Percentiles rank a stretch among this genome's conserved stretches.
Conservation (phyloP, 2,329 filamentous ascomycete genomes). For the Neofusicoccum parvum region DNA sequence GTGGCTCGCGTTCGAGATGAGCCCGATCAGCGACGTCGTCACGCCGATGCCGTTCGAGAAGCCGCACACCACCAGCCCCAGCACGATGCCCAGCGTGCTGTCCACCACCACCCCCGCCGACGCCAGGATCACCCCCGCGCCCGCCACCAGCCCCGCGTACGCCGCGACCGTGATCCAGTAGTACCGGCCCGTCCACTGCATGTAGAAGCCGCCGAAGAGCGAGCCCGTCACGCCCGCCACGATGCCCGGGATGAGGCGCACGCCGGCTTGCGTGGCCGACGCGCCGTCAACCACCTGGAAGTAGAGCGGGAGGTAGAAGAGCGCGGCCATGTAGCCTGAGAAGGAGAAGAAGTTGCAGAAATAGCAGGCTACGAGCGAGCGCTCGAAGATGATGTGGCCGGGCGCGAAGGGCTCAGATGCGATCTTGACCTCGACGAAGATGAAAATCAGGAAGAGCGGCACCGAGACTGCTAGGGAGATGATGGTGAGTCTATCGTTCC, state of each 20-base stretch:
- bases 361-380: slow-evolving; percentile 67
- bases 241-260: slow-evolving; percentile 69
- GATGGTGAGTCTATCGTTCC: slow-evolving; percentile 62
- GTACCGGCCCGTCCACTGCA: slow-evolving; percentile 71
- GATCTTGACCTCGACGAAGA: slow-evolving; percentile 68
- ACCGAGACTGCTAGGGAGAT: slow-evolving; percentile 58
- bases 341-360: slow-evolving; percentile 73
- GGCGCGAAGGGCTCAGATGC: slow-evolving; percentile 75
- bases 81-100: slow-evolving; percentile 55
- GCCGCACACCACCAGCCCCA: slow-evolving; percentile 58
- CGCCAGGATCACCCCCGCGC: slow-evolving; percentile 59
- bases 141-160: slow-evolving; percentile 57
- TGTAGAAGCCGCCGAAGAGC: slow-evolving; percentile 65
- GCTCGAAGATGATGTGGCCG: slow-evolving; percentile 70
- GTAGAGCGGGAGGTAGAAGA: slow-evolving; percentile 78
- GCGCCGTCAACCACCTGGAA: slow-evolving; percentile 72
- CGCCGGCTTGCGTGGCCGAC: slow-evolving; percentile 64
- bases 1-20: slow-evolving; percentile 68
- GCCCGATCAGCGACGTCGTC: slow-evolving; percentile 70
- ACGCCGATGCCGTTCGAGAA: slow-evolving; percentile 64
- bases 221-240: slow-evolving; percentile 64
- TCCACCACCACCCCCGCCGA: slow-evolving; percentile 57
- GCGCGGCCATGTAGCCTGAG: slow-evolving; percentile 58
- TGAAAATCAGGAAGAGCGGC: slow-evolving; percentile 65
- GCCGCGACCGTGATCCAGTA: slow-evolving; percentile 67